Base-by-base conservation (phyloP, 768 basidiomycete genomes). In the Boletus reticulatus region DNA sequence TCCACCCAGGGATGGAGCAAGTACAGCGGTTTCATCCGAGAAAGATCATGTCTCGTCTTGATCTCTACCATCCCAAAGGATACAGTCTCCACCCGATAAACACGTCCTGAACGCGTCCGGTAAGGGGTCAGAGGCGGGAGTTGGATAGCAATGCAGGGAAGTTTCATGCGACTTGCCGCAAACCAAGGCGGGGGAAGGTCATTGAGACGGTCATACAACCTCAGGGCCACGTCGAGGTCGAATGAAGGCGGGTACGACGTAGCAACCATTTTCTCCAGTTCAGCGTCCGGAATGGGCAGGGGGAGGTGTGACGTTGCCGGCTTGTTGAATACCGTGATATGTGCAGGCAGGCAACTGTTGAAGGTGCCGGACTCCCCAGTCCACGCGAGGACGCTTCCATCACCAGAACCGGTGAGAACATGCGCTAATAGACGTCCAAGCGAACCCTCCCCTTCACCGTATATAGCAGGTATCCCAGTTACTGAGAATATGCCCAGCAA, bases 121-220 rank as follows among this genome's bases (percentile, higher is more conserved):
- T 9, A 13, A 1, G 10, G 17, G 0, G 19, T 6, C 3, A 57
- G 24, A 9, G 51, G 11, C 1, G 45, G 27, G 34, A 54, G 55
- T 20, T 46, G 12, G 27, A 57, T 54, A 17, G 41, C n/a, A 4
- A 54, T 43, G 7, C 56, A 57, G 1, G 52, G 34, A n/a, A 55
- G 52, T 13, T 17, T 55, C 46, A 55, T 43, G 14, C 53, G 56
- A 31, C 22, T 55, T 1, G 11, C 56, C n/a, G 46, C 19, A 6
- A 55, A 55, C 34, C 20, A 24, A 14, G 41, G 41, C 13, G 41
- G 6, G 1, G 32, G 4, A 10, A 57, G 53, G 4, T 43, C 16
- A n/a, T 24, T 32, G 6, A 57, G 29, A 13, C 29, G 19, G 20
- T 38, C 29, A 1, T 48, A 57, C 6, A 57, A 24, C 19, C 2